Percentiles rank a stretch among this genome's conserved stretches.
phyloP scores from a whole-genome alignment of 192 early-diverging fungal genomes.

The Mortierella alpina region DNA sequence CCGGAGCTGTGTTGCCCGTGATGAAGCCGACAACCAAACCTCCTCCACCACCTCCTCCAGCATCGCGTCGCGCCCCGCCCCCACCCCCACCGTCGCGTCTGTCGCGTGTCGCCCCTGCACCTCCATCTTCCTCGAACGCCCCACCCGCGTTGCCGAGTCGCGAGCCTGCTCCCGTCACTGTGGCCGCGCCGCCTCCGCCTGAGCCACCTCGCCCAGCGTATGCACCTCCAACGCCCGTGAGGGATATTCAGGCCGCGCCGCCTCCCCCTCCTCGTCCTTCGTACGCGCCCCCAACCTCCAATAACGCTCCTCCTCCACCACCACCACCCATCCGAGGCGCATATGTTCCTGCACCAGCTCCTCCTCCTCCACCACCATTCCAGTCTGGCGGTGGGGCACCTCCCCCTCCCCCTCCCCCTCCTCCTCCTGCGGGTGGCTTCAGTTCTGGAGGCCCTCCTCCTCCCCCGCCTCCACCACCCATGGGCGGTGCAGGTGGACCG shows the following conservation, averaged over 20 bases:
- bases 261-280: slow-evolving; percentile 38
- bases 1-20: slow-evolving; percentile 29
- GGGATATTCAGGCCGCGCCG: slow-evolving; percentile 23
- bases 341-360: slow-evolving; percentile 22
- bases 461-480: slow-evolving; percentile 53
- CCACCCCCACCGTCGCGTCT: slow-evolving; percentile 51
- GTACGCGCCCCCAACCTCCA: slow-evolving; percentile 25
- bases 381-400: slow-evolving; percentile 2
- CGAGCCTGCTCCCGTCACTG: slow-evolving; percentile 37
- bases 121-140: slow-evolving; percentile 16
- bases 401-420: slow-evolving; percentile 54
- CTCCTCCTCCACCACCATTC: slow-evolving; percentile 41
- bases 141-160: slow-evolving; percentile 46
- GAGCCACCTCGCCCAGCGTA: slow-evolving; percentile 23
- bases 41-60: slow-evolving; percentile 52
- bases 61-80: slow-evolving; percentile 47
- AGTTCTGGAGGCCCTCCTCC: slow-evolving; percentile 15
- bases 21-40: slow-evolving; percentile 49
- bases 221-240: slow-evolving; percentile 23
- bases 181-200: slow-evolving; percentile 41
- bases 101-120: slow-evolving; percentile 33
- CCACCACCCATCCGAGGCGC: slow-evolving; percentile 37
- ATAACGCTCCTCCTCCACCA: slow-evolving; percentile 31
- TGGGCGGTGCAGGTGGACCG: slow-evolving; percentile 15
- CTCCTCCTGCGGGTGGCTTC: slow-evolving; percentile 53